Base-by-base conservation (phyloP, 495 filamentous ascomycete genomes). In the Saxispiralis lemnorum region DNA sequence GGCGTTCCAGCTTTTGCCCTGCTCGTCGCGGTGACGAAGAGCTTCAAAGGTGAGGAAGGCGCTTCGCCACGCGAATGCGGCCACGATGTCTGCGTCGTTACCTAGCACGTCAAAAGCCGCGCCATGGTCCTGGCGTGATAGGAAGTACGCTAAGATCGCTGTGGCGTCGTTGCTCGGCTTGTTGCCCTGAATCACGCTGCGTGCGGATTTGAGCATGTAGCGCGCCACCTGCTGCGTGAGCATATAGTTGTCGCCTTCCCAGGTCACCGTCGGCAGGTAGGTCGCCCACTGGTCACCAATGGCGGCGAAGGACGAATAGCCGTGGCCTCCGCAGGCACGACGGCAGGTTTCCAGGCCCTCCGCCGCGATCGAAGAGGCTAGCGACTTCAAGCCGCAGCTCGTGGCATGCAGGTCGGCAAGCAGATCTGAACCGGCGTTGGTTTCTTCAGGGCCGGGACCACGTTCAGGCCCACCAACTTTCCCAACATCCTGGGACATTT, bases 201-300 rank as follows among this genome's bases (percentile, higher is more conserved):
- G 71, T 2, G 76, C 76, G 36, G 73, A 71, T 62, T 78, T 78
- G 38, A 78, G 62, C 31, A 78, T 64, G 51, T 81, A 81, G 49
- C 78, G 67, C 3, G 77, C 74, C n/a, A 81, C 78, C 63, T 85
- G 80, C 52, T 83, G 80, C 30, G 76, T 77, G 37, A 83, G 62
- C 75, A 83, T 81, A 54, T 78, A 82, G 62, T 83, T 83, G 57
- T 83, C 80, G 33, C 79, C 76, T 57, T 75, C 72, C 60, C 68
- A 75, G 11, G 79, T 83, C 19, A 75, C 66, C 0, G 76, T 79
- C 15, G 79, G 75, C 0, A 81, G 64, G 55, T 80, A 78, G 50
- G 81, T 75, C 6, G 79, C 63, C 55, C 80, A 83, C 63, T 69
- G 73, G 6, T 68, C 51, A 3, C 75, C 75, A 47, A 83, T 79